Percentiles rank a stretch among this genome's conserved stretches.
These are phyloP conservation scores for Massariosphaeria phaeospora DNA, from an alignment of 495 filamentous ascomycete genomes.

Conservation along the genomic window DNA sequence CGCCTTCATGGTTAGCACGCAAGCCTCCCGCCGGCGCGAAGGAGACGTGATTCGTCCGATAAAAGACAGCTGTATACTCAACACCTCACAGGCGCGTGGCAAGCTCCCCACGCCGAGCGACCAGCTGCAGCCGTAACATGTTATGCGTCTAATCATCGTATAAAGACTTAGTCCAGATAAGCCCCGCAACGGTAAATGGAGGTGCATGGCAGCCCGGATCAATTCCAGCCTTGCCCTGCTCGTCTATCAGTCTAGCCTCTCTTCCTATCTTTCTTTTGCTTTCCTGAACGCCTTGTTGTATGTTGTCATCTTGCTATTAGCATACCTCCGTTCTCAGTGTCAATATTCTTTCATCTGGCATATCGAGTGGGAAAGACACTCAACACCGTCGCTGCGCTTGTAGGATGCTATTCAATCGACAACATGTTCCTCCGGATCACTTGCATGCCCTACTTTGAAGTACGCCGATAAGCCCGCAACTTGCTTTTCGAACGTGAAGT, in stretches of 20 bases:
- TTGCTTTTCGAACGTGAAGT: too few species aligned
- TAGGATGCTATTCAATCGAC: constrained; percentile 15
- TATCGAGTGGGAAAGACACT: neutral
- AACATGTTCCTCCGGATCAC: constrained; percentile 25
- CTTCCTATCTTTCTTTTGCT: constrained; percentile 4
- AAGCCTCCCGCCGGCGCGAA: neutral
- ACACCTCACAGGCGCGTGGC: neutral
- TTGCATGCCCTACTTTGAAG: neutral
- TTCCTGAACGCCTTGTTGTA: neutral
- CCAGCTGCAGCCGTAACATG: too few species aligned
- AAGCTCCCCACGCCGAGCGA: constrained; percentile 9
- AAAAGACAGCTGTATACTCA: neutral
- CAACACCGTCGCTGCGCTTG: neutral
- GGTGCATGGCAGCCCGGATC: neutral
- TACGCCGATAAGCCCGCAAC: constrained; percentile 22
- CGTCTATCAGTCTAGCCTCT: neutral
- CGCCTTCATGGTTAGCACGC: constrained; percentile 6
- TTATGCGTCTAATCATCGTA: too few species aligned
- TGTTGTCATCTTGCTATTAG: neutral
- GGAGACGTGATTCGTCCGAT: constrained; percentile 8
- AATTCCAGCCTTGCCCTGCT: neutral
- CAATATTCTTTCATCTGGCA: neutral
- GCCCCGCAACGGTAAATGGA: constrained; percentile 1
- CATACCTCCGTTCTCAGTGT: too few species aligned
- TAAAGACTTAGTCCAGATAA: constrained; percentile 5